Conservation (phyloP, 176 grass and related monocot species). For the Microstegium vimineum region DNA sequence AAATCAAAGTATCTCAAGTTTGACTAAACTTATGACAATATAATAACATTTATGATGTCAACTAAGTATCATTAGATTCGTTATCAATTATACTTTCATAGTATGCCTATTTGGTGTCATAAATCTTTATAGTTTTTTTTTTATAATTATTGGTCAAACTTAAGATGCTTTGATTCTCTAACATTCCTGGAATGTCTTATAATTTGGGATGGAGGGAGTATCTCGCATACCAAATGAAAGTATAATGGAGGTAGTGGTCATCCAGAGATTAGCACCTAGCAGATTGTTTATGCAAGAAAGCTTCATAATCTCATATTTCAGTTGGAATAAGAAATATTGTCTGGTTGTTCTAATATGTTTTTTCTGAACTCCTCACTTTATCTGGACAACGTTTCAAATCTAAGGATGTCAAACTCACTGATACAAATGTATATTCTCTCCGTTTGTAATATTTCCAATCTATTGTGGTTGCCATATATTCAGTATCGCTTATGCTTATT, state of each 20-base stretch:
- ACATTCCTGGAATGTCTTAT: too few relatives aligned
- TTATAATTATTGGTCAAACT: too few relatives aligned
- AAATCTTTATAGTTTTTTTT: too few relatives aligned
- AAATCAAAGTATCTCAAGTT: too few relatives aligned
- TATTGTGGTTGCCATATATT: neutral
- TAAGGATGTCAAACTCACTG: neutral
- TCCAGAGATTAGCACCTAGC: neutral
- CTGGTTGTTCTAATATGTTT: too few relatives aligned
- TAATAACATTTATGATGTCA: too few relatives aligned
- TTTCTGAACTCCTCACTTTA: neutral
- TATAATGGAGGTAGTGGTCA: neutral
- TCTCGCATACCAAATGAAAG: neutral
- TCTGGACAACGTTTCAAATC: neutral
- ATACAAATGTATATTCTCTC: neutral
- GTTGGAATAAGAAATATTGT: neutral
- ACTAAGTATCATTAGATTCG: too few relatives aligned
- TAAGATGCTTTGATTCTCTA: too few relatives aligned
- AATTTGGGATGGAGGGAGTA: too few relatives aligned
- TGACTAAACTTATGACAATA: too few relatives aligned
- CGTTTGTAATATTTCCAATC: neutral
- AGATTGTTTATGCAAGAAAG: neutral
- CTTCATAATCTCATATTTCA: neutral
- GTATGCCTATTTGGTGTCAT: too few relatives aligned
- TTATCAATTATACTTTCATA: too few relatives aligned
- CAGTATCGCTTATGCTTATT: neutral